Evolutionary conservation across 306 rosid species (phyloP), one percentile per base, ranked within the genome.

Genomic region (Corylus avellana): DNA sequence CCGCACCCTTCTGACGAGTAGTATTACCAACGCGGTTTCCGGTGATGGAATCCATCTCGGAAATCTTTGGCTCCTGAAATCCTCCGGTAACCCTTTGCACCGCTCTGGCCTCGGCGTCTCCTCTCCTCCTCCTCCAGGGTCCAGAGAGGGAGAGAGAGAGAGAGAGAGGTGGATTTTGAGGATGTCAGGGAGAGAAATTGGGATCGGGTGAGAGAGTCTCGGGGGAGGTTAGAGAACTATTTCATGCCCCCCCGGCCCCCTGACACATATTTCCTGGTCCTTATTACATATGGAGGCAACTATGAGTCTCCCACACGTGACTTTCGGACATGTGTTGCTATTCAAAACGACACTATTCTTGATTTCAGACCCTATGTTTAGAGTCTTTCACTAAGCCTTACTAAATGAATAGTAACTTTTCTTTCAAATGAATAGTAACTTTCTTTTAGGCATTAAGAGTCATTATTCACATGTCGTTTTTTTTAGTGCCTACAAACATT

Each of bases 41-140:
- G 1, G 48, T 42, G 1, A 61, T 72, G 44, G 86, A 67, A 73
- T 84, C 90, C 92, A 82, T 62, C 44, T 53, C 50, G n/a, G 50
- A 64, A 27, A 32, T 54, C 66, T 62, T 37, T 49, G 58, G 78
- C n/a, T 59, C 37, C 66, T 57, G 64, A 16, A 16, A 47, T 20
- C 37, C 57, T 22, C 77, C 72, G 71, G 37, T 18, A 20, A 72
- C 62, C 75, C 32, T 12, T 1, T 12, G 8, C 48, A 18, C 50
- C 69, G 12, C 67, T 39, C 78, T 72, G 75, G 20, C 12, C 70
- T 32, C 42, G 29, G 20, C 63, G 8, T 0, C 42, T 62, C 69
- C 29, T 18, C 27, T 55, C 5, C 11, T 4, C 51, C 12, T n/a
- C 1, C 56, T 17, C 59, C 89, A 74, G 77, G 76, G 79, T 10